These are phyloP conservation scores for Neopestalotiopsis clavispora DNA, from an alignment of 2,329 filamentous ascomycete species.

Conservation along the genomic window DNA sequence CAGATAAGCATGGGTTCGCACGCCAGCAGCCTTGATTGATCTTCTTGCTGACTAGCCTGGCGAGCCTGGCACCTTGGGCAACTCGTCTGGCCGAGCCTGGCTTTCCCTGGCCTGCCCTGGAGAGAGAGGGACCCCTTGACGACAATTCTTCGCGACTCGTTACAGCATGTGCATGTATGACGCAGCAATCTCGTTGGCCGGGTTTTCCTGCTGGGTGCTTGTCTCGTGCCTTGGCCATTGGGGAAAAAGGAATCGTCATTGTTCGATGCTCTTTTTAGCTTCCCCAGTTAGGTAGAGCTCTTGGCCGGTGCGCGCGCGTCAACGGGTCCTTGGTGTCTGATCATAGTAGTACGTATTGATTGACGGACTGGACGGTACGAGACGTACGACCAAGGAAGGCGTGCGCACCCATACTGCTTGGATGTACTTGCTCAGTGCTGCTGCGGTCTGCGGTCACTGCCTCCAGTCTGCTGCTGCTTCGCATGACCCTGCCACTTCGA, in stretches of 20 bases:
- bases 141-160: slow-evolving; percentile 1
- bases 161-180: slow-evolving; percentile 8
- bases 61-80: not conserved
- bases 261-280: slow-evolving; percentile 5
- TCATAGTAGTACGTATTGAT: not conserved
- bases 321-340: not conserved
- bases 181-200: slow-evolving; percentile 1
- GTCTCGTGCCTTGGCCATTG: slow-evolving; percentile 10
- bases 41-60: not conserved
- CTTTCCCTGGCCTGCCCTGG: not conserved
- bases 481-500: not conserved
- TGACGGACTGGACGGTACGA: no score
- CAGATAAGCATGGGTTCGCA: not conserved
- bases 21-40: not conserved
- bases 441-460: not conserved
- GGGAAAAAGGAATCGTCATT: slow-evolving; percentile 9
- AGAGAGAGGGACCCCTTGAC: not conserved
- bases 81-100: not conserved
- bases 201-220: not conserved
- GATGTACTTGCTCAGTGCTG: not conserved
- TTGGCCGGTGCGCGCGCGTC: not conserved
- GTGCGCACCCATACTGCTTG: not conserved
- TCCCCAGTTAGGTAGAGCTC: not conserved
- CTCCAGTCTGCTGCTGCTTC: not conserved
- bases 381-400: not conserved